Percentiles rank a stretch among this genome's conserved stretches.
These are phyloP conservation scores for Sarcodon aspratus DNA, from an alignment of 768 basidiomycete genomes.

Conservation along the genomic window DNA sequence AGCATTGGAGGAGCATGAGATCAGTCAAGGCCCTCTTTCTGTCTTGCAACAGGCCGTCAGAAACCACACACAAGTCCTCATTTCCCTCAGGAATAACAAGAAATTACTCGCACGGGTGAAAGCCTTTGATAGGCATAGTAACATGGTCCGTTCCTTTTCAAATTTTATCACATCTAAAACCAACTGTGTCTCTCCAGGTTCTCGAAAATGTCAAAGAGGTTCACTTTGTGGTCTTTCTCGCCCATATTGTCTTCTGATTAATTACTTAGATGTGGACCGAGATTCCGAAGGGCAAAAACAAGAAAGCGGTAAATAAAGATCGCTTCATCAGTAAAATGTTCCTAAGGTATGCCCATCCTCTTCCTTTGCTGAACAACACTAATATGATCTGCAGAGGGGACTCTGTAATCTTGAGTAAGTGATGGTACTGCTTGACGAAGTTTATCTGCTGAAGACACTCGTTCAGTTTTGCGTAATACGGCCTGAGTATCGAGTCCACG, in stretches of 20 bases:
- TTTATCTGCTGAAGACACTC: slow-evolving; percentile 20
- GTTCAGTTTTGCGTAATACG: slow-evolving; percentile 48
- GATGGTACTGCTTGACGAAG: not conserved
- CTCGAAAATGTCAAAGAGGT: slow-evolving; percentile 98
- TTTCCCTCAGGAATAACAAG: slow-evolving; percentile 96
- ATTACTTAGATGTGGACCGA: slow-evolving; percentile 93
- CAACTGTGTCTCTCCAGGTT: slow-evolving; percentile 38
- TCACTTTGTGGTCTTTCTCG: slow-evolving; percentile 1
- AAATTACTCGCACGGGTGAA: slow-evolving; percentile 93
- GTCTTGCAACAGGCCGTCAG: slow-evolving; percentile 96
- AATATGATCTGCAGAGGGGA: slow-evolving; percentile 54
- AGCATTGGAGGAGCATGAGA: slow-evolving; percentile 95
- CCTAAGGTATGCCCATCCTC: slow-evolving; percentile 46
- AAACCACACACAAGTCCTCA: slow-evolving; percentile 95
- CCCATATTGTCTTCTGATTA: not conserved
- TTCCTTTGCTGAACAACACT: not conserved
- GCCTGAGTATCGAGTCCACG: slow-evolving; percentile 7
- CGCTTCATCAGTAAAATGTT: slow-evolving; percentile 99
- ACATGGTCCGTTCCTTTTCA: slow-evolving; percentile 61
- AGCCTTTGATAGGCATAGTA: slow-evolving; percentile 97
- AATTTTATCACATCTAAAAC: not conserved
- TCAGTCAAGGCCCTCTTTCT: slow-evolving; percentile 94
- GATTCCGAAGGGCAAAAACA: slow-evolving; percentile 93
- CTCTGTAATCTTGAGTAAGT: slow-evolving; percentile 92
- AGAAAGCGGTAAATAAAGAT: slow-evolving; percentile 98